Evolutionary conservation across 192 early-diverging fungal genomes (phyloP).

Genomic region (Backusella tuberculispora): DNA sequence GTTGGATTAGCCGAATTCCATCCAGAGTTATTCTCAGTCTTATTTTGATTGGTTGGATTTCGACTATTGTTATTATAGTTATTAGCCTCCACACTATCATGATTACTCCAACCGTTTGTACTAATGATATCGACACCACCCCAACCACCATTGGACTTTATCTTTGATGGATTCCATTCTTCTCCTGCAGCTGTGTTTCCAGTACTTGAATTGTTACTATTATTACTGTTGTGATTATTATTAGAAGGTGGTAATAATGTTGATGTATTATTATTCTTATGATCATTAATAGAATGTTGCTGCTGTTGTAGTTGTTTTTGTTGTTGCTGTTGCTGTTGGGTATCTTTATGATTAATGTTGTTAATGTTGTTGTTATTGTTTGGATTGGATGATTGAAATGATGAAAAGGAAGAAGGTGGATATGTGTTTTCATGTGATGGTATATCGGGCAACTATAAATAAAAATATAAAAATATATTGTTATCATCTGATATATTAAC

Average conservation of each 20-base stretch:
- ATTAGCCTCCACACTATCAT: too few species aligned
- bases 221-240: not conserved
- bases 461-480: not conserved
- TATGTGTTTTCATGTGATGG: not conserved
- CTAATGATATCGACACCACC: not conserved
- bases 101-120: not conserved
- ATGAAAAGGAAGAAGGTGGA: not conserved
- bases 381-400: not conserved
- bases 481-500: not conserved
- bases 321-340: not conserved
- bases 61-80: too few species aligned
- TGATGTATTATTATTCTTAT: not conserved
- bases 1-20: too few species aligned
- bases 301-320: too few species aligned
- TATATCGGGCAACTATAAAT: not conserved
- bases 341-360: not conserved
- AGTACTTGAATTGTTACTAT: not conserved
- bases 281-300: not conserved
- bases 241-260: not conserved
- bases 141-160: not conserved
- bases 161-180: not conserved
- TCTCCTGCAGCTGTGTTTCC: not conserved
- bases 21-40: too few species aligned
- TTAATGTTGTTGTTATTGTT: not conserved
- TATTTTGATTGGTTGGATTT: too few species aligned